Evolutionary conservation across 2,329 filamentous ascomycete species (phyloP).

Genomic region (Colletotrichum falcatum): DNA sequence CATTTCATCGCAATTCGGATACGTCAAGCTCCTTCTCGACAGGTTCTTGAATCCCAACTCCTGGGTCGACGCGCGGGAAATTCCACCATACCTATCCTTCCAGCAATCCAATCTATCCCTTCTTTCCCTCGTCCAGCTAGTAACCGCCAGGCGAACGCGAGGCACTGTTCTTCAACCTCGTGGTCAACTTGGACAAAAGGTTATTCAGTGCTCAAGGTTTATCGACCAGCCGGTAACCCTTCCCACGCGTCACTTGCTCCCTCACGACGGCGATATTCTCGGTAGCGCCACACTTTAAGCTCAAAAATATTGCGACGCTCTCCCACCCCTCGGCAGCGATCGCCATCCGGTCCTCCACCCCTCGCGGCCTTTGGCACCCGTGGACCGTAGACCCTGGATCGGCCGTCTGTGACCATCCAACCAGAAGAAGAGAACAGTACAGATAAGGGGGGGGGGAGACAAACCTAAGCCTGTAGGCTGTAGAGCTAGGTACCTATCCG

Average conservation of each 20-base stretch:
- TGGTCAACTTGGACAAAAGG: background rate
- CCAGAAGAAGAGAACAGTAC: too few relatives aligned
- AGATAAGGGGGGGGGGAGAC: background rate
- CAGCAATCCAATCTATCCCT: slow-evolving; percentile 13
- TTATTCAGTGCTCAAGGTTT: background rate
- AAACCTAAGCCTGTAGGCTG: background rate
- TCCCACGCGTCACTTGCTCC: slow-evolving; percentile 7
- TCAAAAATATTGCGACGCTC: slow-evolving; percentile 32
- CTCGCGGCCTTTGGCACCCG: slow-evolving; percentile 10
- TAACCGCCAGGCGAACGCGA: background rate
- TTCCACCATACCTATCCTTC: background rate
- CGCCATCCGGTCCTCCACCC: slow-evolving; percentile 7
- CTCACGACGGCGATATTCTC: slow-evolving; percentile 29
- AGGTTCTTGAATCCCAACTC: slow-evolving; percentile 4
- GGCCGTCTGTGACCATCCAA: background rate
- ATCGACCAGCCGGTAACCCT: background rate
- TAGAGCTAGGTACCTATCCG: too few relatives aligned
- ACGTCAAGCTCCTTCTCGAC: background rate
- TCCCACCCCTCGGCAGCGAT: slow-evolving; percentile 19
- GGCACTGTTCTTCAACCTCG: background rate
- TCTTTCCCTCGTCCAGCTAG: background rate
- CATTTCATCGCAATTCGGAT: background rate
- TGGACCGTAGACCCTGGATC: background rate
- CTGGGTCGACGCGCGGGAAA: too few relatives aligned
- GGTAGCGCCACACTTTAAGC: slow-evolving; percentile 34